Evolutionary conservation across 2,329 filamentous ascomycete genomes (phyloP).

Genomic region (Fonsecaea erecta): DNA sequence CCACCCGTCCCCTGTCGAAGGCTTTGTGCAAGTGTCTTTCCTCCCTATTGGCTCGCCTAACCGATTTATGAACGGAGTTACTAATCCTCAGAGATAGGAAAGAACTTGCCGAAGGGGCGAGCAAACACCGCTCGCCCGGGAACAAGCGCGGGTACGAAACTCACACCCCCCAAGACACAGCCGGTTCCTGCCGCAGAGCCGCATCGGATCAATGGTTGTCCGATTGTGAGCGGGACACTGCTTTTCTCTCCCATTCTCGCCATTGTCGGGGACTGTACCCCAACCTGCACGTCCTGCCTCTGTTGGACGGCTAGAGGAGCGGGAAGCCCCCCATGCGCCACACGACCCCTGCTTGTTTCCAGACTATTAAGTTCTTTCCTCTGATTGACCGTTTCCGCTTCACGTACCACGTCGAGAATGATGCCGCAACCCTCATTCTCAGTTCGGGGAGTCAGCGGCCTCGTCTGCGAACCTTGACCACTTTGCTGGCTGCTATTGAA

Average conservation of each 20-base stretch:
- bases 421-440: background rate
- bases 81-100: constrained; percentile 3
- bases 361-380: background rate
- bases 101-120: background rate
- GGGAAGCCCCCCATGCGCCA: background rate
- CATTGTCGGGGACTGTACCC: background rate
- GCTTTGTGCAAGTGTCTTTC: background rate
- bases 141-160: constrained; percentile 1
- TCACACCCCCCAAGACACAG: constrained; percentile 5
- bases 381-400: background rate
- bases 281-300: background rate
- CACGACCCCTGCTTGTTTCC: constrained; percentile 1
- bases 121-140: constrained; percentile 4
- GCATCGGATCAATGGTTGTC: constrained; percentile 5
- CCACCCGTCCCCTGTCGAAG: background rate
- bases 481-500: constrained; percentile 1
- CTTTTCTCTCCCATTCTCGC: background rate
- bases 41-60: constrained; percentile 1
- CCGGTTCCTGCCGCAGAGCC: constrained; percentile 24
- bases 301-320: background rate
- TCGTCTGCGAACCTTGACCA: constrained; percentile 25
- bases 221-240: background rate
- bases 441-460: constrained; percentile 2
- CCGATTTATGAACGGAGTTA: background rate
- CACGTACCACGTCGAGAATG: background rate